phyloP scores from a whole-genome alignment of 768 basidiomycete genomes.

The Lentinus brumalis region DNA sequence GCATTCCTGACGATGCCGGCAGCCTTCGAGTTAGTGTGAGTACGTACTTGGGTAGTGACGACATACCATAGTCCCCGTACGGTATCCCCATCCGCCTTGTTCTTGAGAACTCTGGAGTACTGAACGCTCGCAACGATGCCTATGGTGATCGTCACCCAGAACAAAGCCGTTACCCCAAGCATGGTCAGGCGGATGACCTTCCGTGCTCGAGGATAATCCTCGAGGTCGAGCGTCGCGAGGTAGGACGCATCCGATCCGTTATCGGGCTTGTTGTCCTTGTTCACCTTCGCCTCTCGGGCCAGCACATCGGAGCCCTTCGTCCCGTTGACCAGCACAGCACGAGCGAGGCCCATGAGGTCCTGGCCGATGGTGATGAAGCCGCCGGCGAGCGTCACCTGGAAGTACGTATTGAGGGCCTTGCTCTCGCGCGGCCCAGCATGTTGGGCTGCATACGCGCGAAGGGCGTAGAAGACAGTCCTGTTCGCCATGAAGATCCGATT shows the following conservation, averaged over 20 bases:
- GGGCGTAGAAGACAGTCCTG: constrained; percentile 25
- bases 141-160: constrained; percentile 1
- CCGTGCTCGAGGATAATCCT: constrained; percentile 8
- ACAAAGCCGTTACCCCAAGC: not conserved
- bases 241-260: not conserved
- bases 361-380: constrained; percentile 19
- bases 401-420: constrained; percentile 17
- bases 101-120: constrained; percentile 3
- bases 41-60: not conserved
- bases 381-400: constrained; percentile 22
- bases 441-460: constrained; percentile 25
- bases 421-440: constrained; percentile 15
- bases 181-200: not conserved
- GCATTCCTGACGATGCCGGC: not conserved
- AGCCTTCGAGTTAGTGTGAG: not conserved
- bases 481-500: not conserved
- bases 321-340: constrained; percentile 11
- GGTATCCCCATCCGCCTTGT: not conserved
- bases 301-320: constrained; percentile 1
- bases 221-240: not conserved
- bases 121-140: not conserved
- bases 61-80: constrained; percentile 13
- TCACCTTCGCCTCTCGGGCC: not conserved
- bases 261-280: not conserved
- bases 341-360: constrained; percentile 14